Evolutionary conservation across 805 yeast genomes (phyloP), one percentile per base, ranked within the genome.

Genomic region (Isabelozyma gotoi): DNA sequence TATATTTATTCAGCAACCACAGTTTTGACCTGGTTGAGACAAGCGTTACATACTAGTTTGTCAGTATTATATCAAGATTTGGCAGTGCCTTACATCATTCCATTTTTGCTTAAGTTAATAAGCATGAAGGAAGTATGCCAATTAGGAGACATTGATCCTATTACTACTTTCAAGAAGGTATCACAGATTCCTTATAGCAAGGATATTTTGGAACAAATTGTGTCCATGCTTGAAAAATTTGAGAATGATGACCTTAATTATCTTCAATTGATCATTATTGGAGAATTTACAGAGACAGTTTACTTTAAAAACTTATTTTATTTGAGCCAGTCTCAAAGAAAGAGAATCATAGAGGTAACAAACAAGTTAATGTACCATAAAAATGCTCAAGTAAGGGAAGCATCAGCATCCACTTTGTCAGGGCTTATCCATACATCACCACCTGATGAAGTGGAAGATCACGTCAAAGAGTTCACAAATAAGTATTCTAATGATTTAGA

Each of bases 91-190:
- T 67, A 77, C 41, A 73, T 90, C 20, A 62, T 88, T 1, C 96
- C 96, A 19, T 82, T 87, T 48, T 66, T 89, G 44, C 68, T 88
- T 55, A 69, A 76, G 14, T 65, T 89, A 38, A 78, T 82, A 40
- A 76, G 74, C 36, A 76, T 86, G 71, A 82, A 88, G 46, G 97
- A 92, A 48, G 88, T 88, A 11, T 86, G 95, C 51, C 88, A 85
- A 50, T 62, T 86, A 44, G 84, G 84, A 0, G 76, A 75, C 24
- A 62, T 86, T 8, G 73, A 74, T 33, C 86, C 92, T 0, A 71
- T 77, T 2, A 53, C 45, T 50, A 79, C 52, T 41, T 79, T 51
- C 53, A 73, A 44, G 53, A 60, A 45, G 52, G 82, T 55, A 46
- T 84, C 76, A 0, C 76, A 71, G 46, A 62, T 70, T 18, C 67